Conservation (phyloP, 2,329 filamentous ascomycete genomes). For the Ceratocystis ficicola region DNA sequence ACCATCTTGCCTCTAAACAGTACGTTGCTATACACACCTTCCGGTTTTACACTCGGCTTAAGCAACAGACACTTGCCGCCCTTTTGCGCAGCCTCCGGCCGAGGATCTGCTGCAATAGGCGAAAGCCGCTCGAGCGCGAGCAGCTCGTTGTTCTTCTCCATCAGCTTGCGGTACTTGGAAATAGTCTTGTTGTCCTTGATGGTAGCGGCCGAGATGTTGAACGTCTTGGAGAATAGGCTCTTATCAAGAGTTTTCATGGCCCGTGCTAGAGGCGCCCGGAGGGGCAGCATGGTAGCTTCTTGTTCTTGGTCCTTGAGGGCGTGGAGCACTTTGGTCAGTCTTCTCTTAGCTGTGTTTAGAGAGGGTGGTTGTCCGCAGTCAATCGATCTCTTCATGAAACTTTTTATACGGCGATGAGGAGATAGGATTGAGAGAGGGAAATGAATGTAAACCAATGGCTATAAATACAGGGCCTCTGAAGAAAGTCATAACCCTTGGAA, state of each 20-base stretch:
- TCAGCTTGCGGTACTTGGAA: constrained; percentile 52
- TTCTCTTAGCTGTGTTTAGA: constrained; percentile 1
- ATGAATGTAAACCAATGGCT: background rate
- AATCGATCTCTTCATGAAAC: background rate
- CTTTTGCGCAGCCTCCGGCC: constrained; percentile 37
- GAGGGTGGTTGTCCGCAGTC: background rate
- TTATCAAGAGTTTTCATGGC: constrained; percentile 72
- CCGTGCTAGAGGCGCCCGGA: constrained; percentile 70
- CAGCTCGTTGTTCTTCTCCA: constrained; percentile 55
- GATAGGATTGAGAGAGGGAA: background rate
- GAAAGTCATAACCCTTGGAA: too few species aligned
- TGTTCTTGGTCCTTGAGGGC: constrained; percentile 20
- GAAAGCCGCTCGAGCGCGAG: constrained; percentile 52
- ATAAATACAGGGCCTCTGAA: background rate
- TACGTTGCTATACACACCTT: constrained; percentile 31
- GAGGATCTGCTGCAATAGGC: constrained; percentile 52
- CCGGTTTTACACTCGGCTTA: constrained; percentile 42
- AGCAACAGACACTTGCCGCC: constrained; percentile 53
- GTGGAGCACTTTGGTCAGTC: constrained; percentile 1
- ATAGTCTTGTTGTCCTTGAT: constrained; percentile 67
- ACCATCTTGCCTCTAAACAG: background rate
- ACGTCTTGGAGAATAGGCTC: constrained; percentile 63
- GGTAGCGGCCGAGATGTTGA: constrained; percentile 66
- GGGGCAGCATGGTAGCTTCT: constrained; percentile 41
- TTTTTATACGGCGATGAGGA: background rate